A percentile compares a stretch with the other conserved stretches of the same genome.
These are phyloP conservation scores for Rhododendron kiyosumense DNA, from an alignment of 148 eudicot genomes.

Conservation along the genomic window DNA sequence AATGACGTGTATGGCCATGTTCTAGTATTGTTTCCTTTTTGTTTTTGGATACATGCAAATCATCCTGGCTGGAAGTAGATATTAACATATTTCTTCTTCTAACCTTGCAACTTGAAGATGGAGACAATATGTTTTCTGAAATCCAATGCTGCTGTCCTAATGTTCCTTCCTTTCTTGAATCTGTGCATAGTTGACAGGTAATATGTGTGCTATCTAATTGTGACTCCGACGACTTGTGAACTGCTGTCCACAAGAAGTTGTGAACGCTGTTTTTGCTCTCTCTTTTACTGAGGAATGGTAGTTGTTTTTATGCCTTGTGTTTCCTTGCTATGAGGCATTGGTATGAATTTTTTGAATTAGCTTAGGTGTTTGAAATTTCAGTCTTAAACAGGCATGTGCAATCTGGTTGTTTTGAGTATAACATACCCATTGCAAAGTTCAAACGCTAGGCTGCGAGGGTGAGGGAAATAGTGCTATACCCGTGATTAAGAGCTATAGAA, in stretches of 20 bases:
- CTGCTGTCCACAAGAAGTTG: background rate
- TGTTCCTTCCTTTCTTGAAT: too few species aligned
- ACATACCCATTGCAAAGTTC: background rate
- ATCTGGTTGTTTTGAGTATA: background rate
- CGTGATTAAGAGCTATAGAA: background rate
- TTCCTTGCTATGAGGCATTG: background rate
- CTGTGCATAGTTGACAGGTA: slow-evolving; percentile 78
- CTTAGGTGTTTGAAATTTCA: background rate
- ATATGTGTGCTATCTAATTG: background rate
- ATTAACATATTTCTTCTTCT: too few species aligned
- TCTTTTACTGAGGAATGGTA: background rate
- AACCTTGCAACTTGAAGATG: too few species aligned
- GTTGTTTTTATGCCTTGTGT: background rate
- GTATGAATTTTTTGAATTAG: background rate
- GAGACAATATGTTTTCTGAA: too few species aligned
- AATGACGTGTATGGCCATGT: background rate
- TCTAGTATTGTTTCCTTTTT: background rate
- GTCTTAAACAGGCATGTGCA: background rate
- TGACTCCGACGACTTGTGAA: background rate
- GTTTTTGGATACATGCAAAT: background rate
- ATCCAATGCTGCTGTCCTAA: too few species aligned
- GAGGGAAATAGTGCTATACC: background rate
- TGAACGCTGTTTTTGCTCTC: background rate
- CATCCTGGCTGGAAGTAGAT: background rate
- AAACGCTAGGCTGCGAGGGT: background rate